These are phyloP conservation scores for Aspergillus spinulosporus DNA, from an alignment of 2,329 filamentous ascomycete species.

Conservation along the genomic window DNA sequence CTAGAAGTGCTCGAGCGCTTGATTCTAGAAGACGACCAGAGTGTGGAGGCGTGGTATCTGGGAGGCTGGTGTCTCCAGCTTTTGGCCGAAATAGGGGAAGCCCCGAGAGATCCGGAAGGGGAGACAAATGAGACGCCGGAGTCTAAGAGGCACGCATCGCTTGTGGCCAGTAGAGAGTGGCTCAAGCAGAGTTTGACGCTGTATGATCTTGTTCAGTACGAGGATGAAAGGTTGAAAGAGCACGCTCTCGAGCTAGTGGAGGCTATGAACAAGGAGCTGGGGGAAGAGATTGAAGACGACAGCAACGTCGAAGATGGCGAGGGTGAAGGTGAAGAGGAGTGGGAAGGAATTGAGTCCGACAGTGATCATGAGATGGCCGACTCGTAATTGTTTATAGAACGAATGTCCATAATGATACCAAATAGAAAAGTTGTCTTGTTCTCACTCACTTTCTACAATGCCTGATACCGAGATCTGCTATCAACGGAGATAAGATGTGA, in stretches of 20 bases:
- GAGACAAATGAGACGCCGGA: constrained; percentile 40
- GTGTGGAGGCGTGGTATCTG: constrained; percentile 97
- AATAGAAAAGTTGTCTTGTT: constrained; percentile 18
- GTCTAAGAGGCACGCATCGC: constrained; percentile 60
- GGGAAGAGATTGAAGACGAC: constrained; percentile 56
- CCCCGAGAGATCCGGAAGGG: constrained; percentile 36
- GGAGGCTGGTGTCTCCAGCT: constrained; percentile 91
- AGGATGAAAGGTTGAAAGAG: constrained; percentile 48
- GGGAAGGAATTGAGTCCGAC: constrained; percentile 55
- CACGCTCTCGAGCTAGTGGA: constrained; percentile 47
- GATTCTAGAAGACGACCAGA: constrained; percentile 84
- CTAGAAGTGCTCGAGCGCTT: constrained; percentile 81
- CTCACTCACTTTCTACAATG: background rate
- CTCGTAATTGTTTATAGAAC: constrained; percentile 37
- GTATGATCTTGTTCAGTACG: constrained; percentile 78
- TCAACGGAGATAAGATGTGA: background rate
- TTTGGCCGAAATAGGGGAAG: constrained; percentile 51
- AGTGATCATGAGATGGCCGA: constrained; percentile 58
- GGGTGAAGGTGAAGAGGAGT: constrained; percentile 51
- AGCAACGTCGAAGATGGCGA: constrained; percentile 49
- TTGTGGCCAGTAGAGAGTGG: constrained; percentile 79
- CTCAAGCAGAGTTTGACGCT: constrained; percentile 76
- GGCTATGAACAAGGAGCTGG: constrained; percentile 64
- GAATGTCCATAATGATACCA: constrained; percentile 34
- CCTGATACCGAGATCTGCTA: background rate